These are phyloP conservation scores for Aspergillus hiratsukae DNA, from an alignment of 2,329 filamentous ascomycete genomes.

Conservation along the genomic window DNA sequence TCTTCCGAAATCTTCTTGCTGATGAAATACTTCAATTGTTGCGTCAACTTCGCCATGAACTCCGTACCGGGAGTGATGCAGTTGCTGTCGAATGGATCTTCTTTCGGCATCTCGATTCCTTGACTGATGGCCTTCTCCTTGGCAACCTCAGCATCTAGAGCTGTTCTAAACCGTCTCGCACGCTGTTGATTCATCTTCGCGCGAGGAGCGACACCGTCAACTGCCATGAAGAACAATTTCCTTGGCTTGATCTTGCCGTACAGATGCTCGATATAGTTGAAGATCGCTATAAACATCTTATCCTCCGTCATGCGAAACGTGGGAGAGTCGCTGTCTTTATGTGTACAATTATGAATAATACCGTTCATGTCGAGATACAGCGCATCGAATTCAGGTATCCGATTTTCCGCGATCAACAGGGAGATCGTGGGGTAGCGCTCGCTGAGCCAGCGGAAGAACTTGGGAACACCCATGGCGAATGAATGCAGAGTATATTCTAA, in stretches of 20 bases:
- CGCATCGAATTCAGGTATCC: constrained; percentile 98
- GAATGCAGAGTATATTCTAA: constrained; percentile 6
- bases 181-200: constrained; percentile 99
- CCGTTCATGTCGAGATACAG: constrained; percentile 92
- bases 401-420: constrained; percentile 95
- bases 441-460: constrained; percentile 98
- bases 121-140: constrained; percentile 88
- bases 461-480: constrained; percentile 63
- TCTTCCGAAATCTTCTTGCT: constrained; percentile 98
- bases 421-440: constrained; percentile 98
- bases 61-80: constrained; percentile 95
- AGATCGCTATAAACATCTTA: constrained; percentile 99
- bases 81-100: constrained; percentile 96
- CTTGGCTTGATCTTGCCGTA: constrained; percentile 99
- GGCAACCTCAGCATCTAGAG: constrained; percentile 81
- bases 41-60: constrained; percentile 95
- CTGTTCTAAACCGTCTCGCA: constrained; percentile 88
- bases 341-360: constrained; percentile 99
- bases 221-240: constrained; percentile 98
- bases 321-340: constrained; percentile 89
- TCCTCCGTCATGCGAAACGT: constrained; percentile 93
- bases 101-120: constrained; percentile 88
- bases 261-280: constrained; percentile 98
- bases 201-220: constrained; percentile 93
- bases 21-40: constrained; percentile 95